These are phyloP conservation scores for Actinomortierella wolfii DNA, from an alignment of 371 early-diverging fungal genomes.

Conservation along the genomic window DNA sequence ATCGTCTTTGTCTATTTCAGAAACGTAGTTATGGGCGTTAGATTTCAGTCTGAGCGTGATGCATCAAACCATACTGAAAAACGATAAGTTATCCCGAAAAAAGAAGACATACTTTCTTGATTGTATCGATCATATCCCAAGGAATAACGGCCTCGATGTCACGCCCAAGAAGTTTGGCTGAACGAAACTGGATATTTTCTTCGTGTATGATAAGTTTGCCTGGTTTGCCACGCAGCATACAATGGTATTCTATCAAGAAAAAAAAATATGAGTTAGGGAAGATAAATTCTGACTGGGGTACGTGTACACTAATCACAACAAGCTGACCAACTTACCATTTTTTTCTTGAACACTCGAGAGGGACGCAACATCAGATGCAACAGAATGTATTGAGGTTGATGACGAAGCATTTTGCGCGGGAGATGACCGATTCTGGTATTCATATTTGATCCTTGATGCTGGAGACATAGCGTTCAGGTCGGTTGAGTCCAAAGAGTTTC, in stretches of 20 bases:
- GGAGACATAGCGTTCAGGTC: slow-evolving; percentile 14
- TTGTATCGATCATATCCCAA: slow-evolving; percentile 35
- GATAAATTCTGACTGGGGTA: no score
- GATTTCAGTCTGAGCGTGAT: not conserved
- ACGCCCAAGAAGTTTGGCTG: slow-evolving; percentile 35
- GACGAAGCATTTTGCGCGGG: slow-evolving; percentile 4
- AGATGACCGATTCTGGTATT: slow-evolving; percentile 23
- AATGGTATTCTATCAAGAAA: slow-evolving; percentile 23
- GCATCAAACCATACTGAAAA: no score
- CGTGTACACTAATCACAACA: not conserved
- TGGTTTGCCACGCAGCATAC: slow-evolving; percentile 38
- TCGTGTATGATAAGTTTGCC: slow-evolving; percentile 38
- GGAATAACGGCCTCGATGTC: slow-evolving; percentile 19
- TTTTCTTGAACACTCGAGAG: not conserved
- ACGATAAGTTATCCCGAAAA: not conserved
- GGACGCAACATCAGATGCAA: not conserved
- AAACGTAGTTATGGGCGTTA: no score
- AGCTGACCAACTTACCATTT: slow-evolving; percentile 2
- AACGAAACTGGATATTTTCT: slow-evolving; percentile 31
- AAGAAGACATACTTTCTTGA: slow-evolving; percentile 27
- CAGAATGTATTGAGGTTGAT: slow-evolving; percentile 3
- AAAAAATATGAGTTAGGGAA: no score
- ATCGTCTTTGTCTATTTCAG: slow-evolving; percentile 28
- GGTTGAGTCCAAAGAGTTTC: no score
- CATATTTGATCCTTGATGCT: slow-evolving; percentile 34